Conservation (phyloP, 2,329 filamentous ascomycete species). For the Curvularia verruculosa region DNA sequence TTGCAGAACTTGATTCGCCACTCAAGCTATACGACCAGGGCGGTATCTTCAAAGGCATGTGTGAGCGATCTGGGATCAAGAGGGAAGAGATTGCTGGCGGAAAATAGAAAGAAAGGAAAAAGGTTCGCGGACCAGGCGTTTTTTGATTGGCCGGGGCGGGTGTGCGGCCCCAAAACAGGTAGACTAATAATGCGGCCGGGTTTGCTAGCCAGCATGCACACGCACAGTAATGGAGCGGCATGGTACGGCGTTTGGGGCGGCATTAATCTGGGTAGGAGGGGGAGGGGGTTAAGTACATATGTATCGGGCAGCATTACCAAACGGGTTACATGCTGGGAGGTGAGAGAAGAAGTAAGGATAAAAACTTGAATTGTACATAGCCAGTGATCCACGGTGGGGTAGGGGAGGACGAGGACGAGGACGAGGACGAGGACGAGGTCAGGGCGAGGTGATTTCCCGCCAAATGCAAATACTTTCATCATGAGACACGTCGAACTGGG, state of each 20-base stretch:
- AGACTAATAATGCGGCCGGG: constrained; percentile 21
- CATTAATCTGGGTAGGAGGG: constrained; percentile 10
- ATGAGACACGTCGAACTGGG: not conserved
- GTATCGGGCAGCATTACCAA: constrained; percentile 5
- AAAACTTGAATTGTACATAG: not conserved
- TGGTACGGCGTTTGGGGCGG: constrained; percentile 29
- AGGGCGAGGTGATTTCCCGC: not conserved
- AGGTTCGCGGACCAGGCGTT: not conserved
- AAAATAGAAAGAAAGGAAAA: constrained; percentile 20
- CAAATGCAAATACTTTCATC: not conserved
- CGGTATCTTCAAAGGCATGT: constrained; percentile 89
- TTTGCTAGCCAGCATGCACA: constrained; percentile 10
- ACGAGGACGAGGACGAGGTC: too few species aligned
- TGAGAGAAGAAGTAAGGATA: not conserved
- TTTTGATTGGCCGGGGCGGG: constrained; percentile 11
- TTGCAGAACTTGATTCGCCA: constrained; percentile 85
- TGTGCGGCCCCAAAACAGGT: constrained; percentile 22
- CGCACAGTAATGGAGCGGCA: constrained; percentile 17
- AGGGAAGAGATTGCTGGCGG: constrained; percentile 54
- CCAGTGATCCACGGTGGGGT: not conserved
- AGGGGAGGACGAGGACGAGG: too few species aligned
- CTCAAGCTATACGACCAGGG: constrained; percentile 72
- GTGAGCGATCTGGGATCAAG: constrained; percentile 80
- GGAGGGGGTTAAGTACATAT: too few species aligned
- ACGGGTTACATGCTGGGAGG: not conserved